These are phyloP conservation scores for Aureobasidium melanogenum DNA, from an alignment of 2,329 filamentous ascomycete species.

Conservation along the genomic window DNA sequence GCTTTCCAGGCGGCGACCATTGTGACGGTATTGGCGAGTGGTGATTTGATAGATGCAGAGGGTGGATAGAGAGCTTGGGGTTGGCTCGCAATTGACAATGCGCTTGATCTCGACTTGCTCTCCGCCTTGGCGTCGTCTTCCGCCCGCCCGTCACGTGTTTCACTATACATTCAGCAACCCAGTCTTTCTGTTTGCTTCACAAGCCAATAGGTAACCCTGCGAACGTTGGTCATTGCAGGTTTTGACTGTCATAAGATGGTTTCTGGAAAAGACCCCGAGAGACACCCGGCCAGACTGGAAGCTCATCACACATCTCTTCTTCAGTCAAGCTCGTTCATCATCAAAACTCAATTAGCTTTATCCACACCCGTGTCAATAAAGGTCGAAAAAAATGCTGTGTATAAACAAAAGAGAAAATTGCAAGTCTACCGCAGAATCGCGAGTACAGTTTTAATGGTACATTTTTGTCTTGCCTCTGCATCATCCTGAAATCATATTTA, in stretches of 20 bases:
- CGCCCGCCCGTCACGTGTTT: conserved; percentile 12
- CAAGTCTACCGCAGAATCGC: conserved; percentile 12
- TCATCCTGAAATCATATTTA: conserved; percentile 45
- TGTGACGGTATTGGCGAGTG: conserved; percentile 41
- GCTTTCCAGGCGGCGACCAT: conserved; percentile 99
- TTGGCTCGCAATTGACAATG: background rate
- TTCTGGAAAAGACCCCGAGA: background rate
- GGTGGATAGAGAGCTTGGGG: conserved; percentile 1
- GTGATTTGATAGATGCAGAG: conserved; percentile 10
- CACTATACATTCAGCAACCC: background rate
- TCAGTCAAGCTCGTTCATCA: background rate
- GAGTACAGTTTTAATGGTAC: conserved; percentile 23
- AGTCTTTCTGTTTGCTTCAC: background rate
- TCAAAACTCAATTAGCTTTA: background rate
- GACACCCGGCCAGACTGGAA: no score
- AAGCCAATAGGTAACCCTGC: background rate
- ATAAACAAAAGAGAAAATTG: conserved; percentile 12
- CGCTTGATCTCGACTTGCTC: background rate
- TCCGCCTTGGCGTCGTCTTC: background rate
- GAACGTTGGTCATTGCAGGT: no score
- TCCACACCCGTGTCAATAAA: conserved; percentile 1
- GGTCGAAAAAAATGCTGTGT: conserved; percentile 2
- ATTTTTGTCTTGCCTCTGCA: conserved; percentile 22
- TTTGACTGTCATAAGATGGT: no score
- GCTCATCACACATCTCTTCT: background rate